Evolutionary conservation across 345 rosid genomes (phyloP).

Genomic region (Adansonia digitata): DNA sequence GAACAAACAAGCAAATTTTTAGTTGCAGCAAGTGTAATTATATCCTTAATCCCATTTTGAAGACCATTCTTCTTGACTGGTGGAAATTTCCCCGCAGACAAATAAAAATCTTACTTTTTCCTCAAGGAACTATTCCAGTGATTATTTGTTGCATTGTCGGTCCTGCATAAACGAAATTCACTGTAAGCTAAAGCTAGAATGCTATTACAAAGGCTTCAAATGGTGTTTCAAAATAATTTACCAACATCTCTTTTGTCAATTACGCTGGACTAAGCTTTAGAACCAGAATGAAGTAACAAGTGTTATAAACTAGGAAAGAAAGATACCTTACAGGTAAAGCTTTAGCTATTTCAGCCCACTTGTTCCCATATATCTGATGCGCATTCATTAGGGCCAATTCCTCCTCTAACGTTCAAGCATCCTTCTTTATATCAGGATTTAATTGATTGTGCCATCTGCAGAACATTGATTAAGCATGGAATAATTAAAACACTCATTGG

Average conservation of each 20-base stretch:
- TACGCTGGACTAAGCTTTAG: neutral
- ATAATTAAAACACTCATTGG: neutral
- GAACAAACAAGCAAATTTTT: conserved; percentile 29
- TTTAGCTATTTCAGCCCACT: conserved; percentile 98
- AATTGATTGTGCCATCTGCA: conserved; percentile 99
- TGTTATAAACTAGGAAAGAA: neutral
- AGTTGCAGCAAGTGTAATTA: conserved; percentile 14
- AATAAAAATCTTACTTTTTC: conserved; percentile 73
- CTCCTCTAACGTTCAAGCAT: conserved; percentile 92
- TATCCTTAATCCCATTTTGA: conserved; percentile 40
- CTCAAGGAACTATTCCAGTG: conserved; percentile 98
- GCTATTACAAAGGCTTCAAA: neutral
- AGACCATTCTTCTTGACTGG: conserved; percentile 42
- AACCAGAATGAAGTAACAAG: neutral
- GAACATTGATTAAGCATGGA: conserved; percentile 11
- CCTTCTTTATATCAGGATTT: conserved; percentile 90
- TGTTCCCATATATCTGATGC: conserved; percentile 72
- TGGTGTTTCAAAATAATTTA: neutral
- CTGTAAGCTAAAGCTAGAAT: neutral
- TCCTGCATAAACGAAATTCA: conserved; percentile 45
- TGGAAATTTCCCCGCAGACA: conserved; percentile 69
- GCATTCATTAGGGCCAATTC: conserved; percentile 78
- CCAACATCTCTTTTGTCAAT: neutral
- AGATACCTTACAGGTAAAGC: conserved; percentile 90
- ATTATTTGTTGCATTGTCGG: conserved; percentile 88